phyloP scores from a whole-genome alignment of 805 yeast genomes.

The Hanseniaspora valbyensis region DNA sequence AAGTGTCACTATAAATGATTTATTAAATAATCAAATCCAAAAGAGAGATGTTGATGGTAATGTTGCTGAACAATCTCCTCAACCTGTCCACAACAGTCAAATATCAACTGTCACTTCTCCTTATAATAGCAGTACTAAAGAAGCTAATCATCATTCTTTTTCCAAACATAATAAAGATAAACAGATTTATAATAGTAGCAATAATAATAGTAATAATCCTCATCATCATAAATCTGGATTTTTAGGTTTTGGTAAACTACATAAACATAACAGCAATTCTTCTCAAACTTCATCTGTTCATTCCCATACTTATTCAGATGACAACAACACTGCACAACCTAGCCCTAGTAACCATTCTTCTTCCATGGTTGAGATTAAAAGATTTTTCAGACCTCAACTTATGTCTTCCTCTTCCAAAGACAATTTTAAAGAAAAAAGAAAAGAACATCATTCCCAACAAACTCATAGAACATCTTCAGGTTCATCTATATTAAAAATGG shows the following conservation, averaged over 20 bases:
- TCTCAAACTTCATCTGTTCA: conserved; percentile 16
- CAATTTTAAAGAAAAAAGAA: conserved; percentile 3
- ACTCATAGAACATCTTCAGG: conserved; percentile 7
- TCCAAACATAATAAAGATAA: neutral
- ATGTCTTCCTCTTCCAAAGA: conserved; percentile 22
- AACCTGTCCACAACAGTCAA: neutral
- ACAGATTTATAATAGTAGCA: no score
- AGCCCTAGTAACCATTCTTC: conserved; percentile 16
- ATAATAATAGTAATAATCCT: neutral
- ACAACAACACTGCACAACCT: conserved; percentile 9
- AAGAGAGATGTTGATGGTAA: neutral
- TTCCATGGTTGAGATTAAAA: conserved; percentile 62
- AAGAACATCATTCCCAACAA: conserved; percentile 2
- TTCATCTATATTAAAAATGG: conserved; percentile 12
- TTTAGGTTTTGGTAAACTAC: conserved; percentile 14
- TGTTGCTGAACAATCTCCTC: neutral
- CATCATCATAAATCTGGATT: conserved; percentile 12
- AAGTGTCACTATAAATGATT: conserved; percentile 12
- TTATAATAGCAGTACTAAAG: neutral
- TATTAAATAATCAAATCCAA: conserved; percentile 4
- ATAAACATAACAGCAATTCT: conserved; percentile 13
- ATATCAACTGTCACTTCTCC: neutral
- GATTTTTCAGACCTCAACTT: conserved; percentile 50
- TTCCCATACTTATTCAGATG: conserved; percentile 14
- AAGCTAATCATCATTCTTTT: neutral